phyloP scores from a whole-genome alignment of 2,329 filamentous ascomycete genomes.

The Septoria linicola region DNA sequence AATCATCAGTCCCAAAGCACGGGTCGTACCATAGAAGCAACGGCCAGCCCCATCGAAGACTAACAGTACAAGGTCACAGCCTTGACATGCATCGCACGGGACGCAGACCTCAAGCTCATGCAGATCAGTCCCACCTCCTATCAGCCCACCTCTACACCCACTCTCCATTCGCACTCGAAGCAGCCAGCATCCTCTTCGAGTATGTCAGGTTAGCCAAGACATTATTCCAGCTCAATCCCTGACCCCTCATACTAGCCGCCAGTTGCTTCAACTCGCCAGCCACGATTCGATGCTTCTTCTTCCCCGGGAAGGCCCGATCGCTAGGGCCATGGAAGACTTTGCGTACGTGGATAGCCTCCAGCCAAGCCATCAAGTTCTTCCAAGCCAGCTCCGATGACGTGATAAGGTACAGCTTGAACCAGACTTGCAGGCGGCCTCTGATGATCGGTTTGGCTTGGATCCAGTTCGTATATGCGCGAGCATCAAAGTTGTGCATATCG shows the following conservation, averaged over 20 bases:
- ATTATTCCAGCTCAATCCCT: neutral
- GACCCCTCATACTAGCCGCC: slow-evolving; percentile 1
- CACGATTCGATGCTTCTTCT: slow-evolving; percentile 5
- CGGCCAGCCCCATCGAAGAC: too few relatives aligned
- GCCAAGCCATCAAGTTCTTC: slow-evolving; percentile 6
- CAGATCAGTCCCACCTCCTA: too few relatives aligned
- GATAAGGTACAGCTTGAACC: slow-evolving; percentile 5
- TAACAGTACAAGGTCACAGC: too few relatives aligned
- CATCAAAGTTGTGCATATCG: slow-evolving; percentile 9
- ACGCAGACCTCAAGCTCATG: too few relatives aligned
- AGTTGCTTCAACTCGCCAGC: slow-evolving; percentile 13
- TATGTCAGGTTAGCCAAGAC: neutral
- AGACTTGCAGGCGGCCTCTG: slow-evolving; percentile 4
- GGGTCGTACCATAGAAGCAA: too few relatives aligned
- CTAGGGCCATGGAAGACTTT: slow-evolving; percentile 3
- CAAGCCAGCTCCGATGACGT: neutral
- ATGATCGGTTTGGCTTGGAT: neutral
- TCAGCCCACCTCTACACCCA: neutral
- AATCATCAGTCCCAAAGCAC: too few relatives aligned
- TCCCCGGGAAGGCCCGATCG: neutral
- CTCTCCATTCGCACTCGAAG: neutral
- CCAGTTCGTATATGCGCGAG: slow-evolving; percentile 8
- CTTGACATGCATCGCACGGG: too few relatives aligned
- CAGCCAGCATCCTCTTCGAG: slow-evolving; percentile 5
- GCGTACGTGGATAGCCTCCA: slow-evolving; percentile 2